Percentiles rank a stretch among this genome's conserved stretches.
These are phyloP conservation scores for Centrapalus pauciflorus DNA, from an alignment of 129 eudicot species.

Conservation along the genomic window DNA sequence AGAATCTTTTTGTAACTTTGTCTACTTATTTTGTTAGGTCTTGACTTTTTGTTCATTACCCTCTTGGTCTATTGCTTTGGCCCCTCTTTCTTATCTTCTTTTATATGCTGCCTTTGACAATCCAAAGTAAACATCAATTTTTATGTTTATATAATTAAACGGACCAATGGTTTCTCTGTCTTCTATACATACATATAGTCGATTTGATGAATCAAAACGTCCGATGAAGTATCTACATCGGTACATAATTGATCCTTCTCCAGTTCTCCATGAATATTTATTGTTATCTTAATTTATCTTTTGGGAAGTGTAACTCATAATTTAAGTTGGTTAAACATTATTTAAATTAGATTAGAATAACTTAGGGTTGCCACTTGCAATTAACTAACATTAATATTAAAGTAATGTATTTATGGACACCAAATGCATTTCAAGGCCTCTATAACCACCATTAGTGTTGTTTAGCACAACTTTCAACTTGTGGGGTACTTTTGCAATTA, in stretches of 20 bases:
- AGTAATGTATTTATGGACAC: conserved; percentile 20
- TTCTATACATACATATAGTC: too few species aligned
- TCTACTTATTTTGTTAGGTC: background rate
- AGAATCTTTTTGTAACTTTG: too few species aligned
- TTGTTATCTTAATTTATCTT: background rate
- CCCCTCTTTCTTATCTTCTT: too few species aligned
- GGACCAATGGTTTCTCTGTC: too few species aligned
- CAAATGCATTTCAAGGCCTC: conserved; percentile 28
- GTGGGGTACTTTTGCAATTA: conserved; percentile 32
- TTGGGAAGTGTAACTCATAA: conserved; percentile 11
- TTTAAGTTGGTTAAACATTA: background rate
- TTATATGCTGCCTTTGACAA: too few species aligned
- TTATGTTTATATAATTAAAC: too few species aligned
- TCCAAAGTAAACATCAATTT: too few species aligned
- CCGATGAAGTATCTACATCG: too few species aligned
- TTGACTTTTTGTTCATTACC: background rate
- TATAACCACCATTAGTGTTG: conserved; percentile 29
- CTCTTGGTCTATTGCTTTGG: too few species aligned
- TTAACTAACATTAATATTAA: background rate
- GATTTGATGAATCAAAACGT: too few species aligned
- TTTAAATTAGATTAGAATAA: background rate
- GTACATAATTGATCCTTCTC: too few species aligned
- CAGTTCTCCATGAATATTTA: too few species aligned
- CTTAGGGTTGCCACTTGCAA: background rate
- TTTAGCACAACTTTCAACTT: conserved; percentile 35